Evolutionary conservation across 495 filamentous ascomycete genomes (phyloP).

Genomic region (Hypoxylon fragiforme): DNA sequence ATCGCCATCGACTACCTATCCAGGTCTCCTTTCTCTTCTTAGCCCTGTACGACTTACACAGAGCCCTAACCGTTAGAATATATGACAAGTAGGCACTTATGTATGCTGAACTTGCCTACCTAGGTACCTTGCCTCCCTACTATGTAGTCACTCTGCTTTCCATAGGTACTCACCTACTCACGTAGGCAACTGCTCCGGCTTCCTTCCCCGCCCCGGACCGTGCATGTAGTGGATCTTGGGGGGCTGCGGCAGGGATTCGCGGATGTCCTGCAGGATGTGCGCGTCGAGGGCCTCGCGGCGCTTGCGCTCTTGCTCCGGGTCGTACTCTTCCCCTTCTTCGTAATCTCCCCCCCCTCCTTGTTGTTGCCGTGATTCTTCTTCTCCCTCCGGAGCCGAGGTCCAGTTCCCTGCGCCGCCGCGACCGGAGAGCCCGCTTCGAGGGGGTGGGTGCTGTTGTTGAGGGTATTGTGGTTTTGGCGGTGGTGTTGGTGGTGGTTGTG

Average conservation of each 20-base stretch:
- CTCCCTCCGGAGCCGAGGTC: constrained; percentile 38
- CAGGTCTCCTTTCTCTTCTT: too few species aligned
- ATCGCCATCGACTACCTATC: too few species aligned
- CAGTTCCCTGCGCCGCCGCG: constrained; percentile 66
- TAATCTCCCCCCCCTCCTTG: neutral
- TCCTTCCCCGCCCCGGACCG: constrained; percentile 30
- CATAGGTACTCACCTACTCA: neutral
- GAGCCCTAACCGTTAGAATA: too few species aligned
- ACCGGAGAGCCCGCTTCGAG: constrained; percentile 38
- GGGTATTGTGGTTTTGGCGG: constrained; percentile 18
- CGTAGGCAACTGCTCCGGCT: constrained; percentile 11
- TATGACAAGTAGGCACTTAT: too few species aligned
- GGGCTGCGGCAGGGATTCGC: constrained; percentile 32
- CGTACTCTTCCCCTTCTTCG: constrained; percentile 42
- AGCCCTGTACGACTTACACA: too few species aligned
- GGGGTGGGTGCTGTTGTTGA: neutral
- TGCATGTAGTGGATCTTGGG: constrained; percentile 37
- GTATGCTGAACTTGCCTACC: too few species aligned
- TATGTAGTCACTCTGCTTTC: too few species aligned
- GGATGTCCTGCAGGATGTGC: constrained; percentile 31
- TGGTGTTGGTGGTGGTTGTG: constrained; percentile 8
- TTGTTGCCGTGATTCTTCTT: too few species aligned
- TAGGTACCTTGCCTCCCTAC: too few species aligned
- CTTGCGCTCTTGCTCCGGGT: constrained; percentile 25
- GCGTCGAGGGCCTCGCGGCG: constrained; percentile 36